Base-by-base conservation (phyloP, 108 stramenopile genomes). In the Fragilaria crotonensis region DNA sequence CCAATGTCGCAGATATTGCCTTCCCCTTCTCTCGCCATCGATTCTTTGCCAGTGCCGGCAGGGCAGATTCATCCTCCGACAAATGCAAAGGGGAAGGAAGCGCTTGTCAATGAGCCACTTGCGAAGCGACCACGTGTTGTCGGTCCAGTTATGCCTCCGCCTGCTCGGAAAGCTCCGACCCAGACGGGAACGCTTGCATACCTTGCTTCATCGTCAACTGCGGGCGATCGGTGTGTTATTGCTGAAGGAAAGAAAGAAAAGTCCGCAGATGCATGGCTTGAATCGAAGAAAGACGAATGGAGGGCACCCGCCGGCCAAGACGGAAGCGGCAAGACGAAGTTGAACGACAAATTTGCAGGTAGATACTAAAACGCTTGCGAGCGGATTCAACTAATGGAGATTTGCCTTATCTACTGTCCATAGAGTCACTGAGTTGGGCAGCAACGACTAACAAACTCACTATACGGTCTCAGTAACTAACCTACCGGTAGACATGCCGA, bases 311-410 rank as follows among this genome's bases (percentile, higher is more conserved):
- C 30, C 2, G 83, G 63, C 59, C 85, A 87, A 71, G 85, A 87
- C 62, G 89, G 85, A 29, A 87, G 83, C 59, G 89, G 89, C 20
- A 66, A 55, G 1, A 87, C 90, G 11, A 75, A 81, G 30, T 59
- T 87, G 48, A 87, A 91, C 71, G 73, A 76, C 19, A 91, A 87
- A 54, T 91, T 91, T 70, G 80, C 77, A 22, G 89, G 85, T n/a
- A 62, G 85, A 50, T 90, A 91, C 54, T 90, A 61, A 67, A 44
- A 25, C 26, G n/a, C n/a, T n/a, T n/a, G n/a, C n/a, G n/a, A n/a
- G n/a, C n/a, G n/a, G n/a, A n/a, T n/a, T n/a, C n/a, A n/a, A n/a
- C n/a, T n/a, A n/a, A n/a, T n/a, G n/a, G n/a, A n/a, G n/a, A n/a
- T n/a, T n/a, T n/a, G n/a, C n/a, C n/a, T n/a, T n/a, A n/a, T n/a